Evolutionary conservation across 2,329 filamentous ascomycete genomes (phyloP).

Genomic region (Hypoxylon sp.): DNA sequence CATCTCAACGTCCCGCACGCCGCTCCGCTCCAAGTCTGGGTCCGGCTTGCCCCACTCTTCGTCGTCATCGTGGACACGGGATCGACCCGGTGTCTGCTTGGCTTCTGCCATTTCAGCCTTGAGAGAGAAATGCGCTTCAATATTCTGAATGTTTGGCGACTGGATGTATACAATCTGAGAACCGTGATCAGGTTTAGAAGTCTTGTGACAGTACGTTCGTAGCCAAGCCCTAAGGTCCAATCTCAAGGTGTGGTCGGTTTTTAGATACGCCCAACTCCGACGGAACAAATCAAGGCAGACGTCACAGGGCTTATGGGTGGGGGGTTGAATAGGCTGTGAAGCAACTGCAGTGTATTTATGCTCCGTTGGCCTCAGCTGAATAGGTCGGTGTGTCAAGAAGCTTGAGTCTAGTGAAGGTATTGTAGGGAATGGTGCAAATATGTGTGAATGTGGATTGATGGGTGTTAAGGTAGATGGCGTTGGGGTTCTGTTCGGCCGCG

Average conservation of each 20-base stretch:
- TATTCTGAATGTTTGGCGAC: no score
- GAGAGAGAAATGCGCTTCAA: background rate
- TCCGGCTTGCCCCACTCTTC: slow-evolving; percentile 1
- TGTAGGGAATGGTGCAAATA: background rate
- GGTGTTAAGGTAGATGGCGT: background rate
- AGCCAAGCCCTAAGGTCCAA: background rate
- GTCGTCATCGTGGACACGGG: background rate
- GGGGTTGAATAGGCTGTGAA: background rate
- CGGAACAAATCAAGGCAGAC: slow-evolving; percentile 1
- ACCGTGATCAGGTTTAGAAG: background rate
- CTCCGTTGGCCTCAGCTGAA: background rate
- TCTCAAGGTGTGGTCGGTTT: background rate
- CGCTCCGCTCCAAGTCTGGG: slow-evolving; percentile 6
- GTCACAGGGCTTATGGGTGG: background rate
- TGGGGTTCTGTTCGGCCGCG: background rate
- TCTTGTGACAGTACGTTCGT: background rate
- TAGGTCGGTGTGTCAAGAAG: background rate
- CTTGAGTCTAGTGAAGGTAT: background rate
- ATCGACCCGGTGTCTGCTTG: background rate
- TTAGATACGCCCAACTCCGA: background rate
- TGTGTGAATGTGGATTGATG: slow-evolving; percentile 3
- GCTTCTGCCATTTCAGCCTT: slow-evolving; percentile 4
- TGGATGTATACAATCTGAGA: background rate
- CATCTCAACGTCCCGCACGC: slow-evolving; percentile 17
- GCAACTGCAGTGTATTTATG: background rate